Evolutionary conservation across 2,329 filamentous ascomycete species (phyloP), one percentile per base, ranked within the genome.

Genomic region (Juglanconis oblonga): DNA sequence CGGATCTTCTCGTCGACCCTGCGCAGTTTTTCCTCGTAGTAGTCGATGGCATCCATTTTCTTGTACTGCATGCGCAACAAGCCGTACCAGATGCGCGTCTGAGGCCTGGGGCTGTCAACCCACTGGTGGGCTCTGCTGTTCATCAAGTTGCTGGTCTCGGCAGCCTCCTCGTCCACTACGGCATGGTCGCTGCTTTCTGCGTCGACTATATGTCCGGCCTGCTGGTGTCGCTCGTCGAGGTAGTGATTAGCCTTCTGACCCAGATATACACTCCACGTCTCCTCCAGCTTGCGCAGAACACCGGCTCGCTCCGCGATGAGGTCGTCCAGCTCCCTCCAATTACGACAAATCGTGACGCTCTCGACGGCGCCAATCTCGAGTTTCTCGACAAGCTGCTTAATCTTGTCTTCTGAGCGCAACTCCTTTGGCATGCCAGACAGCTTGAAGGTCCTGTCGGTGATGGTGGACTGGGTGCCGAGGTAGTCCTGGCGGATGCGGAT

Each of bases 391-490:
- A 97, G 88, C 3, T 90, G 81, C 71, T 91, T 95, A 66, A 99
- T 91, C 67, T 88, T 88, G 9, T 87, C 84, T 72, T 98, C 94
- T 0, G 89, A 89, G 59, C 91, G 85, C 61, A 98, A 76, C 31
- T 94, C 87, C 3, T 74, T 71, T 0, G 96, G 95, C 29, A 99
- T 94, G 0, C 94, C 94, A 0, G 94, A 95, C 17, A 99, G 77
- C 31, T 92, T 88, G 68, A 99, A 93, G 0, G 95, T 99, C 36
- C 93, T 87, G 74, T 99, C 95, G 1, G 95, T 98, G 55, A 97
- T 86, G n/a, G 94, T 98, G 0, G 90, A 93, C 73, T 98, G 94
- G 29, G 88, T 92, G 11, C 95, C 95, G 9, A 99, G 82, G 70
- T 97, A 99, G 61, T 92, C 87, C 73, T 99, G 95, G 31, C 95